These are phyloP conservation scores for Bacidia rubella DNA, from an alignment of 495 filamentous ascomycete genomes.

Conservation along the genomic window DNA sequence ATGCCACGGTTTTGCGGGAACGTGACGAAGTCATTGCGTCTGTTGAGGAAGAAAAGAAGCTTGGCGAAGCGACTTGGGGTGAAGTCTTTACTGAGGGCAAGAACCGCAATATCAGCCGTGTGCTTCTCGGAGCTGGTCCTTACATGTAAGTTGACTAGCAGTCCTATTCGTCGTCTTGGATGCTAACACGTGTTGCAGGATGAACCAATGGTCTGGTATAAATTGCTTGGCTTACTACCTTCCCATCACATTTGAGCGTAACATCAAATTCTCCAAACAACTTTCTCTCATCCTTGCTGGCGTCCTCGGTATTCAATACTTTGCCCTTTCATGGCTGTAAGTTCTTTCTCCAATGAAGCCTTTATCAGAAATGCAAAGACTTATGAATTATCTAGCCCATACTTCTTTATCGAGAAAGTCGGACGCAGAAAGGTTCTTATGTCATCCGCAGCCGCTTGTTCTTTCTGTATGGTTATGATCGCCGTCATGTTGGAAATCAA, in stretches of 20 bases:
- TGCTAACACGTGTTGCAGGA: neutral
- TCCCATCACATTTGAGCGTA: slow-evolving; percentile 16
- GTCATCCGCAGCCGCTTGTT: slow-evolving; percentile 36
- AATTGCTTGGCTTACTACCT: slow-evolving; percentile 15
- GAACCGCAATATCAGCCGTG: slow-evolving; percentile 14
- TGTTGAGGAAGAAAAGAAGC: slow-evolving; percentile 10
- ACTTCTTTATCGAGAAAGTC: slow-evolving; percentile 39
- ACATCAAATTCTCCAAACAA: slow-evolving; percentile 12
- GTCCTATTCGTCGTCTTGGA: neutral
- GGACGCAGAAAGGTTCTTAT: slow-evolving; percentile 43
- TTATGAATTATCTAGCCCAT: slow-evolving; percentile 17
- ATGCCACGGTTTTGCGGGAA: slow-evolving; percentile 24
- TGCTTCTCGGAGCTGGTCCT: slow-evolving; percentile 14
- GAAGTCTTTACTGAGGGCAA: slow-evolving; percentile 18
- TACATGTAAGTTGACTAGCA: slow-evolving; percentile 8
- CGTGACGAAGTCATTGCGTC: slow-evolving; percentile 14
- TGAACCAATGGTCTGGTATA: slow-evolving; percentile 18
- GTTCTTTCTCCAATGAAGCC: neutral
- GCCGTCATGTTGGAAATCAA: slow-evolving; percentile 29
- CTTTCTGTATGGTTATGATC: slow-evolving; percentile 33
- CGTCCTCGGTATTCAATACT: slow-evolving; percentile 15
- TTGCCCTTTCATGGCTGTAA: slow-evolving; percentile 16
- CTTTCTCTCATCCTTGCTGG: slow-evolving; percentile 14
- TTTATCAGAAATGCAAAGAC: neutral
- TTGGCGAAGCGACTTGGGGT: slow-evolving; percentile 12